These are phyloP conservation scores for Solanum arcanum DNA, from an alignment of 257 asterid species.

Conservation along the genomic window DNA sequence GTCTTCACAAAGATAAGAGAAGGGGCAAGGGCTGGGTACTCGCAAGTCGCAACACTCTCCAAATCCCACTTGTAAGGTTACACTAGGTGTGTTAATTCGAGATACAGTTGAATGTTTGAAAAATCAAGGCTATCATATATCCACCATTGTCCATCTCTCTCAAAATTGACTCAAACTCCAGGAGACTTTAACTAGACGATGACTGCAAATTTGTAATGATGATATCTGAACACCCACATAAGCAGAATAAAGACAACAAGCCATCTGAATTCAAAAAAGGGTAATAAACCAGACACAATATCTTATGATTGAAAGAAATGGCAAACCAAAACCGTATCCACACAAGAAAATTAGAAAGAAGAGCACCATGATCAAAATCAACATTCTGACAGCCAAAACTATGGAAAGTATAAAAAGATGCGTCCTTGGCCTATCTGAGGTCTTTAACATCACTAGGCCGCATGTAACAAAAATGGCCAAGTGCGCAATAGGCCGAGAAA, in stretches of 20 bases:
- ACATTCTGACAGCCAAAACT: not conserved
- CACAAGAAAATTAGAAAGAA: not conserved
- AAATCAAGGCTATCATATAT: not conserved
- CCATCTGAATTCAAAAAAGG: not conserved
- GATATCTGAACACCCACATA: not conserved
- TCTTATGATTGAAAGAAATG: not conserved
- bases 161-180: not conserved
- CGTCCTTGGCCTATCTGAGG: not conserved
- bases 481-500: not conserved
- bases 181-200: not conserved
- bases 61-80: not conserved
- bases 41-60: not conserved
- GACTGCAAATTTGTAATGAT: not conserved
- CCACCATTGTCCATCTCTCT: not conserved
- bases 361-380: not conserved
- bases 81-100: not conserved
- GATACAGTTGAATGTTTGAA: not conserved
- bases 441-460: not conserved
- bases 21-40: not conserved
- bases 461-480: not conserved
- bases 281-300: not conserved
- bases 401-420: not conserved
- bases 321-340: not conserved
- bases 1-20: not conserved
- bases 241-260: constrained; percentile 30